Evolutionary conservation across 169 alveolate species (phyloP), one percentile per base, ranked within the genome.

Genomic region (Plasmodium yoelii): DNA sequence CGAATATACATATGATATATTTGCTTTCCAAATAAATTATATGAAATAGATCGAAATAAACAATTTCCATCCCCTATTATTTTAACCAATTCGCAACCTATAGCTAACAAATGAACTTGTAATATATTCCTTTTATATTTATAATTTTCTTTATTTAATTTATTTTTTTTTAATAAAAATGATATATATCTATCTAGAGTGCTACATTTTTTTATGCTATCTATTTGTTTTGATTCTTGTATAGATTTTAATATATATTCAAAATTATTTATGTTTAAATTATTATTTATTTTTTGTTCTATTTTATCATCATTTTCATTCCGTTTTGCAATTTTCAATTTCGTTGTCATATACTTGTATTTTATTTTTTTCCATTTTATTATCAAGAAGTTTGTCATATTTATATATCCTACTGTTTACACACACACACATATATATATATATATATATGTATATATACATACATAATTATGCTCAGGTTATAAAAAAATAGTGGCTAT

Each of bases 21-120:
- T 60, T 93, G 94, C 5, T 80, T 49, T 2, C 93, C 93, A 70
- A 88, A 93, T 53, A 93, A 51, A 70, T 84, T 88, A 19, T 74
- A 91, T 10, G 95, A 75, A 55, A 91, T 87, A 2, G 95, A 89
- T 15, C 95, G 88, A 63, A 93, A 93, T 60, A 77, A 89, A 47
- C 95, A 93, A 64, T 93, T 93, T 4, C 95, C 95, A 70, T 93
- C 95, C 2, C 94, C 95, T 8, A 53, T 59, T 3, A 80, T 49
- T 22, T 61, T 39, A 24, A 93, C 69, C 1, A 74, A 46, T 22
- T 82, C 87, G 67, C 92, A 90, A 1, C 92, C 94, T 7, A 93
- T 63, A 26, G 93, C 67, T 22, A 61, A 53, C 55, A 93, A 47
- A 39, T 94, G 80, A 74, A 44, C 80, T 69, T 93, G 93, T 34